phyloP scores from a whole-genome alignment of 75 land plant species.

The Cunninghamia lanceolata region DNA sequence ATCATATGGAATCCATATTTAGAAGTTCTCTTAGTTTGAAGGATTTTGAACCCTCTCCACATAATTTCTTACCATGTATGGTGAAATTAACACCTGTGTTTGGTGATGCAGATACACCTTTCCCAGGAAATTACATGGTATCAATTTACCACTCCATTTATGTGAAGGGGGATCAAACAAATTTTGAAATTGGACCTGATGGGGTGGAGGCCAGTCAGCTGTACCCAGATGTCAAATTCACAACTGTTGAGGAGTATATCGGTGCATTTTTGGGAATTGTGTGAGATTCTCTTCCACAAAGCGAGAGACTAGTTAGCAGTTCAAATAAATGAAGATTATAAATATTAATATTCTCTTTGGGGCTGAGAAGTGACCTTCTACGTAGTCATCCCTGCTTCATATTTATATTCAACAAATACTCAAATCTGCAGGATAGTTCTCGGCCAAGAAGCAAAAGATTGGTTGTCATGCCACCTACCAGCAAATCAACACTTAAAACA shows the following conservation, averaged over 20 bases:
- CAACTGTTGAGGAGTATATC: conserved; percentile 45
- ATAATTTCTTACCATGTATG: not conserved
- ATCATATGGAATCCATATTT: too few species aligned
- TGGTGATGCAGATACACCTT: conserved; percentile 21
- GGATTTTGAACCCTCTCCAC: not conserved
- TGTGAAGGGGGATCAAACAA: conserved; percentile 36
- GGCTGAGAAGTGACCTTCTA: too few species aligned
- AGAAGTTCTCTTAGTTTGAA: not conserved
- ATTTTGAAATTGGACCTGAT: conserved; percentile 33
- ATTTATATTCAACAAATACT: too few species aligned
- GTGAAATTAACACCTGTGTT: not conserved
- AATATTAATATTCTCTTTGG: too few species aligned
- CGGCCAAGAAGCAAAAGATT: too few species aligned
- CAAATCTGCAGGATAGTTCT: too few species aligned
- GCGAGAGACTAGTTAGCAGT: too few species aligned
- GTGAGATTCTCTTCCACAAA: not conserved
- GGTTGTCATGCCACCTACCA: too few species aligned
- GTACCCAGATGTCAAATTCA: conserved; percentile 50
- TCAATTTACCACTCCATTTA: conserved; percentile 25
- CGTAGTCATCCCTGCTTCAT: too few species aligned
- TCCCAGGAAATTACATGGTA: conserved; percentile 24
- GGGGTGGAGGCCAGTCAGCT: conserved; percentile 36
- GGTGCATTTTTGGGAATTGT: not conserved
- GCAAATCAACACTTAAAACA: too few species aligned
- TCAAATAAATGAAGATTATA: too few species aligned